phyloP scores from a whole-genome alignment of 768 basidiomycete species.

The Trametes meyenii region DNA sequence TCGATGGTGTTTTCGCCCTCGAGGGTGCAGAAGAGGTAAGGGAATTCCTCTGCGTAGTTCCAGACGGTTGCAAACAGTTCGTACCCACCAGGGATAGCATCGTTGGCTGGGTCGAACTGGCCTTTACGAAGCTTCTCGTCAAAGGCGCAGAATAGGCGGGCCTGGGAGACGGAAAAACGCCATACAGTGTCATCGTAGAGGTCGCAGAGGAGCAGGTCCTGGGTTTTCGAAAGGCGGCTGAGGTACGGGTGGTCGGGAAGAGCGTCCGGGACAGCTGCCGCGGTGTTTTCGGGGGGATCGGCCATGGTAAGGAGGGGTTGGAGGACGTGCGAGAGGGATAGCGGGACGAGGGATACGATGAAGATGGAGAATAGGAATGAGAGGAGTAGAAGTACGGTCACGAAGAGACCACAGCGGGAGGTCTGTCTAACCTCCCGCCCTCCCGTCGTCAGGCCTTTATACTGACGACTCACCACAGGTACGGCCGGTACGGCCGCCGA shows the following conservation, averaged over 20 bases:
- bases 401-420: too few relatives aligned
- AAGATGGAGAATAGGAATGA: not conserved
- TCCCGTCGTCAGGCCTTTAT: not conserved
- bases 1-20: not conserved
- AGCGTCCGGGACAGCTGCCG: not conserved
- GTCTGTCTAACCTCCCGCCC: too few relatives aligned
- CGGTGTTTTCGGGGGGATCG: not conserved
- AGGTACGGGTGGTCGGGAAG: not conserved
- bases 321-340: not conserved
- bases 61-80: not conserved
- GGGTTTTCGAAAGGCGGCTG: not conserved
- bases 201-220: not conserved
- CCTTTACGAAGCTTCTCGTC: not conserved
- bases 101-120: not conserved
- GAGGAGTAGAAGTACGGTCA: not conserved
- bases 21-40: not conserved
- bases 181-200: not conserved
- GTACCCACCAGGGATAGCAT: conserved; percentile 2
- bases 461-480: not conserved
- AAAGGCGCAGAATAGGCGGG: not conserved
- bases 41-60: not conserved
- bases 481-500: not conserved
- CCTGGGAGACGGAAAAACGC: conserved; percentile 1
- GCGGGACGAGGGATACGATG: not conserved
- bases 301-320: not conserved